Evolutionary conservation across 345 rosid genomes (phyloP).

Genomic region (Lagerstroemia speciosa): DNA sequence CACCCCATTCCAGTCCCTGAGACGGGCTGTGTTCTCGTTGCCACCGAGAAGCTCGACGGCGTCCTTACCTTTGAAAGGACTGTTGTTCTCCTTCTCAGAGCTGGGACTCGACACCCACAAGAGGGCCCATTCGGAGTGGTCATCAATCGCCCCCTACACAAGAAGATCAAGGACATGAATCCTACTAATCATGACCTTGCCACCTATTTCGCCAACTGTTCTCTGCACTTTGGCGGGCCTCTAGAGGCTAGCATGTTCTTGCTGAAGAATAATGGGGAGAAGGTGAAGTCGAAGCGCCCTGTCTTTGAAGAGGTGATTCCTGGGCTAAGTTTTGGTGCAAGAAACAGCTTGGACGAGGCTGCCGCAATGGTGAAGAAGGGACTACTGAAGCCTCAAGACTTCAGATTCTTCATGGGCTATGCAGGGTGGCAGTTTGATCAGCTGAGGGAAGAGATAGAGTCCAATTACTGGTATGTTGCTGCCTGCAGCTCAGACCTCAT

Average conservation of each 20-base stretch:
- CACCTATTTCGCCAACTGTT: slow-evolving; percentile 69
- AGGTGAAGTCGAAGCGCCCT: slow-evolving; percentile 32
- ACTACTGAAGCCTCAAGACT: slow-evolving; percentile 63
- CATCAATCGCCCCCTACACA: slow-evolving; percentile 76
- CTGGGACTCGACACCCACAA: slow-evolving; percentile 75
- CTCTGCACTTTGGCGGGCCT: slow-evolving; percentile 84
- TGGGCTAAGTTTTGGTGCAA: slow-evolving; percentile 69
- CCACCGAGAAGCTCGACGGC: slow-evolving; percentile 90
- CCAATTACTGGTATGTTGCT: slow-evolving; percentile 72
- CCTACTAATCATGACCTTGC: slow-evolving; percentile 67
- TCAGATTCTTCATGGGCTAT: slow-evolving; percentile 82
- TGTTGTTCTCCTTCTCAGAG: slow-evolving; percentile 82
- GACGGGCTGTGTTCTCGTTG: slow-evolving; percentile 88
- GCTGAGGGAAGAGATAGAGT: slow-evolving; percentile 77
- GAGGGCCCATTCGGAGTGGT: slow-evolving; percentile 91
- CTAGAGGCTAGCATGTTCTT: slow-evolving; percentile 83
- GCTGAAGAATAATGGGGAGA: slow-evolving; percentile 35
- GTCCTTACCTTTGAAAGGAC: slow-evolving; percentile 71
- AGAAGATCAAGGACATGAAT: slow-evolving; percentile 68
- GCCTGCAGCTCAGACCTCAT: slow-evolving; percentile 77
- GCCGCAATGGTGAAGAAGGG: slow-evolving; percentile 72
- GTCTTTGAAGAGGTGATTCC: slow-evolving; percentile 79
- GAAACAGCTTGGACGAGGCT: slow-evolving; percentile 76
- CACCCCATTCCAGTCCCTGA: slow-evolving; percentile 89
- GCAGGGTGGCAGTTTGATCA: slow-evolving; percentile 95